These are phyloP conservation scores for Starmerella geochares DNA, from an alignment of 805 yeast species.

Conservation along the genomic window DNA sequence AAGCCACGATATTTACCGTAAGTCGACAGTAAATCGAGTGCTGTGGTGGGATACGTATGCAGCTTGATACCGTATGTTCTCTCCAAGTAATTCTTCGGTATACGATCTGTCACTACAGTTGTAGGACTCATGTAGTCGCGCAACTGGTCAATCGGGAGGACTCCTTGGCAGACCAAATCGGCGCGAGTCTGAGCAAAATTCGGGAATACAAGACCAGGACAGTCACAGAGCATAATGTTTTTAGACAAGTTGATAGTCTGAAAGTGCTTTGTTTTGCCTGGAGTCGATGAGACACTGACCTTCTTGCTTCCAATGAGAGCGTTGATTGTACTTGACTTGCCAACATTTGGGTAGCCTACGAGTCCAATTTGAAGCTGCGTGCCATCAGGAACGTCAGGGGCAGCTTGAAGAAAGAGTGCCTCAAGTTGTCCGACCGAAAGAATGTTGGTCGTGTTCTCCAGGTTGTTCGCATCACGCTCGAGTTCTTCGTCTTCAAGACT, in stretches of 20 bases:
- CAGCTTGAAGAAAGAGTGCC: conserved; percentile 58
- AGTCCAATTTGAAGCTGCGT: conserved; percentile 77
- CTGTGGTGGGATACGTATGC: conserved; percentile 59
- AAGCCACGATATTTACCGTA: conserved; percentile 95
- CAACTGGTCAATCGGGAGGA: conserved; percentile 93
- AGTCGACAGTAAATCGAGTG: conserved; percentile 78
- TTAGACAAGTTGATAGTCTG: conserved; percentile 85
- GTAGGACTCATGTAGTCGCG: conserved; percentile 87
- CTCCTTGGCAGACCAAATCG: conserved; percentile 95
- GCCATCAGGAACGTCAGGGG: conserved; percentile 47
- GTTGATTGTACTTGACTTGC: conserved; percentile 95
- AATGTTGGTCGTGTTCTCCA: conserved; percentile 46
- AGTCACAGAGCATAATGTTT: conserved; percentile 81
- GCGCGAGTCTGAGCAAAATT: conserved; percentile 94
- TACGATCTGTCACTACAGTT: conserved; percentile 71
- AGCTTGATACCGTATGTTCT: conserved; percentile 90
- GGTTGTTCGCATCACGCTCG: conserved; percentile 21
- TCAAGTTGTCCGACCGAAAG: conserved; percentile 79
- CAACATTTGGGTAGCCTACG: conserved; percentile 96
- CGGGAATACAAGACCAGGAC: conserved; percentile 98
- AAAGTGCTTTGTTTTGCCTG: conserved; percentile 98
- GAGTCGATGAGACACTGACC: conserved; percentile 97
- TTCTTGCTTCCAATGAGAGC: conserved; percentile 93
- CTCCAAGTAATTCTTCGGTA: conserved; percentile 81
- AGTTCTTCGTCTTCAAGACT: conserved; percentile 30